Evolutionary conservation across 2,329 filamentous ascomycete genomes (phyloP).

Genomic region (Stagonosporopsis cucurbitacearum): DNA sequence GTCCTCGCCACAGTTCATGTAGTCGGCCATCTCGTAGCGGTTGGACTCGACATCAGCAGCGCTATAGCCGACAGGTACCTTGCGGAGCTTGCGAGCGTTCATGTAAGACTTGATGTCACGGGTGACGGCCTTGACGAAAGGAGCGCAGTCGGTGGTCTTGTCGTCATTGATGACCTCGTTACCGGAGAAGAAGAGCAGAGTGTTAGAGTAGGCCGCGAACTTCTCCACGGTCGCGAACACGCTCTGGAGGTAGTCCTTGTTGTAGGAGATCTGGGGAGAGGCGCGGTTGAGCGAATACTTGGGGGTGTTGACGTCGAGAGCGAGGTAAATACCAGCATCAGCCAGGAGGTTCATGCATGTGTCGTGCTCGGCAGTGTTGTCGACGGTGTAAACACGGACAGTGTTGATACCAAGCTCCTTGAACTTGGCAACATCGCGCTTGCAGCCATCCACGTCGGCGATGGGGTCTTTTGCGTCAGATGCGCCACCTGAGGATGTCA

Average conservation of each 20-base stretch:
- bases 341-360: slow-evolving; percentile 82
- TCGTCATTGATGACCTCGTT: slow-evolving; percentile 79
- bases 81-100: slow-evolving; percentile 70
- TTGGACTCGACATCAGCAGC: slow-evolving; percentile 86
- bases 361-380: slow-evolving; percentile 83
- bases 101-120: slow-evolving; percentile 84
- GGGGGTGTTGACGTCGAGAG: slow-evolving; percentile 90
- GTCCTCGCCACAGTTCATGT: slow-evolving; percentile 92
- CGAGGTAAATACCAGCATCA: slow-evolving; percentile 88
- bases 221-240: slow-evolving; percentile 88
- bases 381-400: slow-evolving; percentile 88
- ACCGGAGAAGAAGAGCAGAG: slow-evolving; percentile 80
- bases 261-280: slow-evolving; percentile 79
- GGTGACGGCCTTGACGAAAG: slow-evolving; percentile 75
- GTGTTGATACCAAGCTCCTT: slow-evolving; percentile 88
- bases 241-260: slow-evolving; percentile 81
- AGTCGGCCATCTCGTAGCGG: slow-evolving; percentile 83
- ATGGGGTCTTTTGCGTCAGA: slow-evolving; percentile 75
- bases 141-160: slow-evolving; percentile 67
- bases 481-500: slow-evolving; percentile 58
- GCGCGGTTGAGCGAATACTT: slow-evolving; percentile 85
- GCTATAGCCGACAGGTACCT: slow-evolving; percentile 80
- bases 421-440: slow-evolving; percentile 82
- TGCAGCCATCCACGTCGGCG: slow-evolving; percentile 71
- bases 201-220: slow-evolving; percentile 84